Conservation (phyloP, 2,329 filamentous ascomycete genomes). For the Paecilomyces niveus region DNA sequence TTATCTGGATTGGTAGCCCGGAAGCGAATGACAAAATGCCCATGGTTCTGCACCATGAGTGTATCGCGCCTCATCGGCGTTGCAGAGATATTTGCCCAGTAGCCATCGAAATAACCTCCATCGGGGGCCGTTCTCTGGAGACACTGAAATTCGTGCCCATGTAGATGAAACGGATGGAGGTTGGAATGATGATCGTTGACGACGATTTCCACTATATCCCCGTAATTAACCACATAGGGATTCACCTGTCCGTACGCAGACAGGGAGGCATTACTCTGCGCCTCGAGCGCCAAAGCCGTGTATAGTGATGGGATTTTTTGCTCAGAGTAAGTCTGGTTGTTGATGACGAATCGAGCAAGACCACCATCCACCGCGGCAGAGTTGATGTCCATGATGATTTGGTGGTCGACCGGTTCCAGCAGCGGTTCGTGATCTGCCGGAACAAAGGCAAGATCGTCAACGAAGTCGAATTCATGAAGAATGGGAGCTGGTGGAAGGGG, state of each 20-base stretch:
- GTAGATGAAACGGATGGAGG: constrained; percentile 44
- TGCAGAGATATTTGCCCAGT: constrained; percentile 16
- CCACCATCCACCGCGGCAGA: constrained; percentile 64
- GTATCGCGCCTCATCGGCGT: constrained; percentile 26
- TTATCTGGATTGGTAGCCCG: constrained; percentile 27
- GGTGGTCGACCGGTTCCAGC: constrained; percentile 21
- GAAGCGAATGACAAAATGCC: constrained; percentile 27
- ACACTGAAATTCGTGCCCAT: constrained; percentile 47
- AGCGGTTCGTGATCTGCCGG: constrained; percentile 17
- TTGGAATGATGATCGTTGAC: constrained; percentile 29
- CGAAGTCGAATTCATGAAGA: constrained; percentile 57
- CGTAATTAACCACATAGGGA: constrained; percentile 60
- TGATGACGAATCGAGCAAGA: constrained; percentile 53
- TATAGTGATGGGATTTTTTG: constrained; percentile 77
- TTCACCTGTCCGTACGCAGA: constrained; percentile 62
- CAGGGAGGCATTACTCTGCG: constrained; percentile 46
- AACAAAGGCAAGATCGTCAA: constrained; percentile 54
- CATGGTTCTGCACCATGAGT: constrained; percentile 24
- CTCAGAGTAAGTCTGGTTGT: constrained; percentile 66
- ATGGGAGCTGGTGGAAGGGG: constrained; percentile 42
- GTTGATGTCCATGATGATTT: constrained; percentile 35
- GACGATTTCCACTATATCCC: constrained; percentile 37
- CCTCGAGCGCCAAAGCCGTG: constrained; percentile 59
- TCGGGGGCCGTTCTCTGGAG: constrained; percentile 22
- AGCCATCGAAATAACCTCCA: constrained; percentile 20